A percentile compares a stretch with the other conserved stretches of the same genome.
These are phyloP conservation scores for Penicillium turbatum DNA, from an alignment of 495 filamentous ascomycete genomes.

Conservation along the genomic window DNA sequence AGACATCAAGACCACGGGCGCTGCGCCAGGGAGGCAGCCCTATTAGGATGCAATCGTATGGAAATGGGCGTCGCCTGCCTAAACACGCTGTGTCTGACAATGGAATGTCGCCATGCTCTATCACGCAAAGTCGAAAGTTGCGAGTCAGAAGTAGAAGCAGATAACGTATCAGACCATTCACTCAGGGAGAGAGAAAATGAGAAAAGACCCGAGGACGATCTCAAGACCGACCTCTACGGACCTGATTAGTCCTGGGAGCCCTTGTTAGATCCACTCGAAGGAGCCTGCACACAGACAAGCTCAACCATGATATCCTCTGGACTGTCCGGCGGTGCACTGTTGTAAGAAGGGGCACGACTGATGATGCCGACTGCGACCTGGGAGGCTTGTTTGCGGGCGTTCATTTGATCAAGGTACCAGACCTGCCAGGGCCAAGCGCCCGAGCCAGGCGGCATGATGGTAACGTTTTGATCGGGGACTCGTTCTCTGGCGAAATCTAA, in stretches of 20 bases:
- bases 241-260: constrained; percentile 11
- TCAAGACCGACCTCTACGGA: neutral
- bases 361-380: constrained; percentile 43
- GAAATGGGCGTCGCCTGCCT: neutral
- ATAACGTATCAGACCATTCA: neutral
- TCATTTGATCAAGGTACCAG: constrained; percentile 40
- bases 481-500: constrained; percentile 38
- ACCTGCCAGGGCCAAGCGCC: constrained; percentile 36
- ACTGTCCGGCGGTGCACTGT: constrained; percentile 20
- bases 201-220: neutral
- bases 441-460: constrained; percentile 30
- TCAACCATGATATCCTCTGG: constrained; percentile 37
- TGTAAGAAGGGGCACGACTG: constrained; percentile 34
- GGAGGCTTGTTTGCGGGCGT: constrained; percentile 31
- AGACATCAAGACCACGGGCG: no score
- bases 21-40: no score
- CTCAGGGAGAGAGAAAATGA: neutral
- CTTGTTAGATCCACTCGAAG: constrained; percentile 18
- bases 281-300: constrained; percentile 40
- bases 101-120: neutral
- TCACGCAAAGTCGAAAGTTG: neutral
- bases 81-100: neutral
- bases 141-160: neutral
- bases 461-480: constrained; percentile 24
- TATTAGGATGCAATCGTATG: neutral